Conservation (phyloP, 306 rosid species). For the Cicer arietinum region DNA sequence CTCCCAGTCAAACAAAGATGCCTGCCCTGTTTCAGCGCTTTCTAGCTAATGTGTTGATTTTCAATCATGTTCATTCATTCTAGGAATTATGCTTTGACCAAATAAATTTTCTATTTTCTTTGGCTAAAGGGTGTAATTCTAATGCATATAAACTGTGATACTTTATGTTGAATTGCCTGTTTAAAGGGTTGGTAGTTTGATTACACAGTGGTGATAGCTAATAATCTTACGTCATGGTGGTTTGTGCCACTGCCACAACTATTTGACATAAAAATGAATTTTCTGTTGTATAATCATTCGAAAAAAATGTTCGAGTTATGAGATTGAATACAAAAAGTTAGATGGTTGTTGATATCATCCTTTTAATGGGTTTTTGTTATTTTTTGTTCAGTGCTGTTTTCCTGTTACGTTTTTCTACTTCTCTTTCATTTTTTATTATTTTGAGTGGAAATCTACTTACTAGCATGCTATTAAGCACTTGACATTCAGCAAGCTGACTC, state of each 20-base stretch:
- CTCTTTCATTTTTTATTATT: slow-evolving; percentile 32
- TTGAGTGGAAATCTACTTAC: slow-evolving; percentile 25
- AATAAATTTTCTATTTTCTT: slow-evolving; percentile 9
- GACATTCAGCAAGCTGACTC: slow-evolving; percentile 40
- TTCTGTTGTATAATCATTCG: slow-evolving; percentile 27
- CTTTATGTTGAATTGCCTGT: slow-evolving; percentile 32
- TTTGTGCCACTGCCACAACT: slow-evolving; percentile 36
- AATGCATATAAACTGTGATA: slow-evolving; percentile 4
- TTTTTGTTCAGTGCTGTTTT: background rate
- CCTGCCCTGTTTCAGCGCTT: slow-evolving; percentile 25
- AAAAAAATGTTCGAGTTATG: slow-evolving; percentile 11
- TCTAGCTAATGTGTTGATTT: slow-evolving; percentile 18
- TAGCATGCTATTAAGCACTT: slow-evolving; percentile 7
- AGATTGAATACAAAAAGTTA: background rate
- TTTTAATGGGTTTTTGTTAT: background rate
- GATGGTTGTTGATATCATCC: slow-evolving; percentile 24
- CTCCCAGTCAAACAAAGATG: slow-evolving; percentile 16
- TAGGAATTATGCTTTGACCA: slow-evolving; percentile 2
- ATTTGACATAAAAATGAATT: slow-evolving; percentile 29
- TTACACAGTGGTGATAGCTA: slow-evolving; percentile 16
- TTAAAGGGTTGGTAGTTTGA: slow-evolving; percentile 20
- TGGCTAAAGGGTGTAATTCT: slow-evolving; percentile 27
- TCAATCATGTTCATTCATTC: slow-evolving; percentile 19
- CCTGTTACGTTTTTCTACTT: background rate
- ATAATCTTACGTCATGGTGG: slow-evolving; percentile 8